These are phyloP conservation scores for Zoysia matrella DNA, from an alignment of 202 grass and related monocot species.

Conservation along the genomic window DNA sequence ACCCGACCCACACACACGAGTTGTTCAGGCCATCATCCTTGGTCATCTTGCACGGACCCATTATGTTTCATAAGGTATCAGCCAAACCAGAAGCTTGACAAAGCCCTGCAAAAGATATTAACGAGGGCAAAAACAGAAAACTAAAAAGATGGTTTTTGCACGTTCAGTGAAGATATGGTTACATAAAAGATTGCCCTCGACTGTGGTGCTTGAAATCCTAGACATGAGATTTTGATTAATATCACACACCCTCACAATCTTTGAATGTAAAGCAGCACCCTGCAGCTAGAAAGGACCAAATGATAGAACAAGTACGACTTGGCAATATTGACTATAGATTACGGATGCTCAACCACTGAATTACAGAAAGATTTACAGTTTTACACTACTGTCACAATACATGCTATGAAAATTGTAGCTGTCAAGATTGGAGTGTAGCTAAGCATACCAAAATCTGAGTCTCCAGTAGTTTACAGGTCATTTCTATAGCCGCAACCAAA, in stretches of 20 bases:
- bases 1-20: neutral
- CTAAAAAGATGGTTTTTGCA: constrained; percentile 19
- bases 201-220: neutral
- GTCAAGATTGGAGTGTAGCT: constrained; percentile 25
- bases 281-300: constrained; percentile 22
- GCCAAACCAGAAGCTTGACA: constrained; percentile 17
- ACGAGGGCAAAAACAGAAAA: constrained; percentile 28
- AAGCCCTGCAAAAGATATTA: constrained; percentile 50
- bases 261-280: constrained; percentile 33
- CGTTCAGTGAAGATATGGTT: constrained; percentile 18
- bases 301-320: too few relatives aligned
- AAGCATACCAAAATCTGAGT: constrained; percentile 59
- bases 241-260: neutral
- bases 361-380: neutral
- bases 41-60: constrained; percentile 24
- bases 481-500: constrained; percentile 30
- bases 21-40: neutral
- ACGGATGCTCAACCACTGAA: too few relatives aligned
- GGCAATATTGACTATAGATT: too few relatives aligned
- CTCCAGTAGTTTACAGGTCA: constrained; percentile 59
- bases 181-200: constrained; percentile 32
- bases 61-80: constrained; percentile 29
- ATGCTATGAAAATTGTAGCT: constrained; percentile 44
- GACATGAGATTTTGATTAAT: constrained; percentile 7
- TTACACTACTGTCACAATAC: constrained; percentile 53